Conservation (phyloP, 306 rosid genomes). For the Carpinus fangiana region DNA sequence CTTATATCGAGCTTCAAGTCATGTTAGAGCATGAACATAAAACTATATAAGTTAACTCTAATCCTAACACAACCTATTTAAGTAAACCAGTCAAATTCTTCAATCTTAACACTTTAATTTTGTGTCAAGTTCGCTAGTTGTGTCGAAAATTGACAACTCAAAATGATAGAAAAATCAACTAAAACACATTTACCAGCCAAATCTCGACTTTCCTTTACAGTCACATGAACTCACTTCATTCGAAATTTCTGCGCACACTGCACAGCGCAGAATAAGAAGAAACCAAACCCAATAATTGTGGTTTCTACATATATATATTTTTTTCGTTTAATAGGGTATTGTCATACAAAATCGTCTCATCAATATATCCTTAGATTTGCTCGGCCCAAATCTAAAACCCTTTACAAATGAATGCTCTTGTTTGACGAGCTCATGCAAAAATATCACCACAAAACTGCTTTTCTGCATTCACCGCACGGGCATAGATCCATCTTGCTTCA, state of each 20-base stretch:
- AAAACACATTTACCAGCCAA: background rate
- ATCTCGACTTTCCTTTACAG: background rate
- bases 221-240: background rate
- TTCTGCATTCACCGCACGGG: conserved; percentile 39
- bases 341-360: background rate
- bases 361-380: background rate
- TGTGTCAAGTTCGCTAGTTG: too few species aligned
- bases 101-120: too few species aligned
- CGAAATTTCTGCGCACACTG: too few species aligned
- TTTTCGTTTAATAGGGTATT: background rate
- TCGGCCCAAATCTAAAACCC: background rate
- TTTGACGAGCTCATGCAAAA: conserved; percentile 7
- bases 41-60: too few species aligned
- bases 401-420: conserved; percentile 21
- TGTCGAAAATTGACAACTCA: too few species aligned
- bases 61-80: too few species aligned
- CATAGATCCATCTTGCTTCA: conserved; percentile 77
- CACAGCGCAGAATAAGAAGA: background rate
- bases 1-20: too few species aligned
- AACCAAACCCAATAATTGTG: background rate
- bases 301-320: background rate
- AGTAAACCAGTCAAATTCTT: too few species aligned
- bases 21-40: too few species aligned
- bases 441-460: conserved; percentile 1
- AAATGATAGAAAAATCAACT: background rate